Conservation (phyloP, 768 basidiomycete species). For the Mycena olivaceomarginata region DNA sequence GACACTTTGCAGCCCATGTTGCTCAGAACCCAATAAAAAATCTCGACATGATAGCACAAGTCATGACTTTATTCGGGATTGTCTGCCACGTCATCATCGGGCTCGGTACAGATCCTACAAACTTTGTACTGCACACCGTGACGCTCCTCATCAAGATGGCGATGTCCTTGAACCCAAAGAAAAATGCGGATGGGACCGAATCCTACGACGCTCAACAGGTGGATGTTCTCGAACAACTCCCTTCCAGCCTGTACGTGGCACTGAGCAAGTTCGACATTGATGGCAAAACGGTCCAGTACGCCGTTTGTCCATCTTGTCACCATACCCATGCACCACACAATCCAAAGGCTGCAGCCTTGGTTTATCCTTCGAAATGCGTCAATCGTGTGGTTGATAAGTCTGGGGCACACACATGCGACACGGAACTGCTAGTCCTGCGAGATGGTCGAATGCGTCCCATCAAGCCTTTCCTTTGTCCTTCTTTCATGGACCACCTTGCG, state of each 20-base stretch:
- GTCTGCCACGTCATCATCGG: conserved; percentile 30
- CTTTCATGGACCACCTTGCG: conserved; percentile 47
- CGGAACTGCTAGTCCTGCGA: conserved; percentile 1
- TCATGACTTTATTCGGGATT: conserved; percentile 1
- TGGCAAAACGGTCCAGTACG: conserved; percentile 10
- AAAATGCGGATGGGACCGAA: background rate
- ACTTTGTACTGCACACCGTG: conserved; percentile 16
- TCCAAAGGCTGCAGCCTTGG: background rate
- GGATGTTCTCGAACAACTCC: conserved; percentile 24
- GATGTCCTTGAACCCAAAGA: background rate
- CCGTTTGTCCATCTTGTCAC: conserved; percentile 29
- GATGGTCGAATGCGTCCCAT: conserved; percentile 30
- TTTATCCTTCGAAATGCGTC: conserved; percentile 10
- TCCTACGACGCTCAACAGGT: conserved; percentile 1
- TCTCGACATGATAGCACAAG: conserved; percentile 22
- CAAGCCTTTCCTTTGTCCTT: conserved; percentile 30
- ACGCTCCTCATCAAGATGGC: conserved; percentile 10
- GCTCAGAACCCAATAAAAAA: conserved; percentile 6
- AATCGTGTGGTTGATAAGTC: background rate
- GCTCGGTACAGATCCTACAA: background rate
- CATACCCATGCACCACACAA: conserved; percentile 13
- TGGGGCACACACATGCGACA: background rate
- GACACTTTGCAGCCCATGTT: conserved; percentile 11
- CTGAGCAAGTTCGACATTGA: conserved; percentile 27
- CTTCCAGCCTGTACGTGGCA: conserved; percentile 21